Percentiles rank a stretch among this genome's conserved stretches.
Conservation (phyloP, 108 stramenopile genomes). For the Skeletonema menzelii region DNA sequence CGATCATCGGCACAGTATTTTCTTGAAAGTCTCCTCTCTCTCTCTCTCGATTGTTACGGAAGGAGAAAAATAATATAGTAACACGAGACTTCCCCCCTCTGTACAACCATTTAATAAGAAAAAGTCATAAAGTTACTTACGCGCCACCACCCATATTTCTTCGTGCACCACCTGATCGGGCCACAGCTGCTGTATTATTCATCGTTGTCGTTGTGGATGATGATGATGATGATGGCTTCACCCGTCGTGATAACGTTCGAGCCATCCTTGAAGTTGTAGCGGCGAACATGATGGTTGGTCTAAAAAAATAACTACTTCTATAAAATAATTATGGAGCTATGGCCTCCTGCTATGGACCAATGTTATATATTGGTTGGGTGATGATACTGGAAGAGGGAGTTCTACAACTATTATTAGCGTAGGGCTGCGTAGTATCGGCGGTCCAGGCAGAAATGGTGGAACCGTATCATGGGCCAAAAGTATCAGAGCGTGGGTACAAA, state of each 20-base stretch:
- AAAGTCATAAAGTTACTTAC: conserved; percentile 18
- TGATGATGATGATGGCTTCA: neutral
- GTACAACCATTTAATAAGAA: neutral
- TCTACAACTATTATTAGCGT: too few relatives aligned
- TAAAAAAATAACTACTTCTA: too few relatives aligned
- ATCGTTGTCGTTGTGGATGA: neutral
- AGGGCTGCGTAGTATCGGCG: too few relatives aligned
- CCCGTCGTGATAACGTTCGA: conserved; percentile 4
- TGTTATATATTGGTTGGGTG: too few relatives aligned
- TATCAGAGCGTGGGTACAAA: too few relatives aligned
- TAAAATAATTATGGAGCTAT: neutral
- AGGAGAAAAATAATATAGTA: too few relatives aligned
- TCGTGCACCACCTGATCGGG: neutral
- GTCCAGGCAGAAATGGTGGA: too few relatives aligned
- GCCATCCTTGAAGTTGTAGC: conserved; percentile 8
- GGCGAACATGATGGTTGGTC: conserved; percentile 11
- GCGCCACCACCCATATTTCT: conserved; percentile 39
- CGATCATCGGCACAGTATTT: neutral
- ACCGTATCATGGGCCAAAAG: too few relatives aligned
- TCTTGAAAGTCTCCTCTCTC: neutral
- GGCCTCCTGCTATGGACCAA: neutral
- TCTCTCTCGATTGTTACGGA: neutral
- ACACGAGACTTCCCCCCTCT: neutral
- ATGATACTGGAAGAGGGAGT: too few relatives aligned
- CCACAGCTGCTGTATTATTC: neutral